These are phyloP conservation scores for Penicillium lagena DNA, from an alignment of 495 filamentous ascomycete species.

Conservation along the genomic window DNA sequence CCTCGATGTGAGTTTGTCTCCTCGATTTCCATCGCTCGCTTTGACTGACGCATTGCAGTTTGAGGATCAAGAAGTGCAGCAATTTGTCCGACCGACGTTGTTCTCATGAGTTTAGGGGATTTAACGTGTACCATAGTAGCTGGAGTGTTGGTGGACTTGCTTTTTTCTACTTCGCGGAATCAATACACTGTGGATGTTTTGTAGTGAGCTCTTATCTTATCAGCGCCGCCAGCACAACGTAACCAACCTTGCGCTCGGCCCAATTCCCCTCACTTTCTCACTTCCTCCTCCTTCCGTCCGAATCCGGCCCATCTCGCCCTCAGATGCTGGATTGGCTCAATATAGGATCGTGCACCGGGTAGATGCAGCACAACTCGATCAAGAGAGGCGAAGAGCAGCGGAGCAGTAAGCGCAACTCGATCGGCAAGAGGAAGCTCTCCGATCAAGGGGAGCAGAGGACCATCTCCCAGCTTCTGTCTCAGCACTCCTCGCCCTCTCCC, in stretches of 20 bases:
- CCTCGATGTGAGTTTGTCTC: slow-evolving; percentile 39
- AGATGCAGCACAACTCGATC: slow-evolving; percentile 41
- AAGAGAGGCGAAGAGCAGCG: slow-evolving; percentile 34
- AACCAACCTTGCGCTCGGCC: too few species aligned
- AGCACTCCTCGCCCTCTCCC: slow-evolving; percentile 14
- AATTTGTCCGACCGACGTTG: slow-evolving; percentile 20
- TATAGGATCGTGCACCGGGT: slow-evolving; percentile 24
- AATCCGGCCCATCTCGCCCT: too few species aligned
- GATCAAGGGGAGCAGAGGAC: slow-evolving; percentile 40
- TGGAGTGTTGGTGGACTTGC: background rate
- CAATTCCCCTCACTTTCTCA: too few species aligned
- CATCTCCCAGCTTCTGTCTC: slow-evolving; percentile 43
- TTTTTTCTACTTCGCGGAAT: background rate
- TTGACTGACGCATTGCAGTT: slow-evolving; percentile 18
- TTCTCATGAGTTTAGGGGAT: slow-evolving; percentile 27
- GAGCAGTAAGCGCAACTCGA: slow-evolving; percentile 44
- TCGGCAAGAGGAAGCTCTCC: slow-evolving; percentile 41
- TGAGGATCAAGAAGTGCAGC: slow-evolving; percentile 36
- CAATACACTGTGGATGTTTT: too few species aligned
- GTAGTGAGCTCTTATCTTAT: too few species aligned
- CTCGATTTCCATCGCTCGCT: too few species aligned
- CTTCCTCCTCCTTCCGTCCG: too few species aligned
- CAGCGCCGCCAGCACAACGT: too few species aligned
- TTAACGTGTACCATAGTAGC: background rate
- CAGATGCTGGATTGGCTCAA: too few species aligned